Conservation (phyloP, 139 green algal genomes). For the Coelastrella sp. region DNA sequence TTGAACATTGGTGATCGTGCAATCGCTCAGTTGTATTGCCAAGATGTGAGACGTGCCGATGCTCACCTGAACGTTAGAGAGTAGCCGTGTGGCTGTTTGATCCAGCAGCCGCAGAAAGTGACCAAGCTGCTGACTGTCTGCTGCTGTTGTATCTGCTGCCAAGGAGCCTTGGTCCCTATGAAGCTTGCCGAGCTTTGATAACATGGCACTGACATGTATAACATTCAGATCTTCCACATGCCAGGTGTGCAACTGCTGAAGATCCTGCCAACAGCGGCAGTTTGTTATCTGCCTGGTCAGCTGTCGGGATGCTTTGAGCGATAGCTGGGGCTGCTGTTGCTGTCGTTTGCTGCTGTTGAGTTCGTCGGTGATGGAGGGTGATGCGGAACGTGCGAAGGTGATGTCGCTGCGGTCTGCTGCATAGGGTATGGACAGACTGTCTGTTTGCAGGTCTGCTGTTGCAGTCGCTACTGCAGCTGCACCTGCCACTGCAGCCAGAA, state of each 20-base stretch:
- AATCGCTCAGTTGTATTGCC: not conserved
- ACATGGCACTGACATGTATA: constrained; percentile 29
- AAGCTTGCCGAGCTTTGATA: constrained; percentile 22
- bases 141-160: not conserved
- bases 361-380: not conserved
- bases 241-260: not conserved
- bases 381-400: not conserved
- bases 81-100: not conserved
- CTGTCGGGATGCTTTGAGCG: not conserved
- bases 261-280: constrained; percentile 8
- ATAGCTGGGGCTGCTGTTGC: not conserved
- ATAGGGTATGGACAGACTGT: not conserved
- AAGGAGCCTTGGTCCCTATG: no score
- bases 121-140: constrained; percentile 12
- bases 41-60: not conserved
- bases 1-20: no score
- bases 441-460: not conserved
- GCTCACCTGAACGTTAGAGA: constrained; percentile 20
- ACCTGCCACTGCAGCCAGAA: not conserved
- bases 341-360: not conserved
- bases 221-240: not conserved
- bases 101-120: constrained; percentile 23
- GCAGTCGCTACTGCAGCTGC: constrained; percentile 1
- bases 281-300: not conserved
- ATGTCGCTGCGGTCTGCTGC: not conserved